Percentiles rank a stretch among this genome's conserved stretches.
phyloP scores from a whole-genome alignment of 1,284 basidiomycete species.

The Volvariella surrecta region DNA sequence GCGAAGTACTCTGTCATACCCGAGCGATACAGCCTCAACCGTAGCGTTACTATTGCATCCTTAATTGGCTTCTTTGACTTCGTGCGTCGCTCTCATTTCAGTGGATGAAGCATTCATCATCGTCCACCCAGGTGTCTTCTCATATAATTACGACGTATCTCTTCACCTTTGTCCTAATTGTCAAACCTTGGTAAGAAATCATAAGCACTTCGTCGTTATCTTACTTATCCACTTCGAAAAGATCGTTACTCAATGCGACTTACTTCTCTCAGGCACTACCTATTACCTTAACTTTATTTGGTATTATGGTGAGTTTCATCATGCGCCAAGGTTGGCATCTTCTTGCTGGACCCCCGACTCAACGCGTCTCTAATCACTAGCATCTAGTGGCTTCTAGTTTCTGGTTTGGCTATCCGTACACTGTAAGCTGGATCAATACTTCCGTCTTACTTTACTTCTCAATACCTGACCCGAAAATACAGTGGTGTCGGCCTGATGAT shows the following conservation, averaged over 20 bases:
- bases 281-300: slow-evolving; percentile 58
- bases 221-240: too few species aligned
- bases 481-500: slow-evolving; percentile 70
- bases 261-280: slow-evolving; percentile 52
- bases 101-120: not conserved
- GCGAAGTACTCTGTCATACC: slow-evolving; percentile 43
- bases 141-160: slow-evolving; percentile 54
- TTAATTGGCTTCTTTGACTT: slow-evolving; percentile 69
- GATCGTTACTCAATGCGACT: slow-evolving; percentile 40
- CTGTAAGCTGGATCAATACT: slow-evolving; percentile 18
- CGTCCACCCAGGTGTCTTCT: slow-evolving; percentile 40
- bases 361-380: slow-evolving; percentile 1
- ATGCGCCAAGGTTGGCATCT: slow-evolving; percentile 30
- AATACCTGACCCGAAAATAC: slow-evolving; percentile 1
- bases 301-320: slow-evolving; percentile 47
- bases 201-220: too few species aligned
- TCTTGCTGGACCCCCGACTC: too few species aligned
- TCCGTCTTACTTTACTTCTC: not conserved
- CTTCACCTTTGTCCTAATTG: slow-evolving; percentile 52
- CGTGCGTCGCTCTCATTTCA: slow-evolving; percentile 33
- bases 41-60: slow-evolving; percentile 50
- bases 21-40: slow-evolving; percentile 47
- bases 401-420: slow-evolving; percentile 61
- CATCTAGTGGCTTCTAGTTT: slow-evolving; percentile 47
- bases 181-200: slow-evolving; percentile 41